A percentile compares a stretch with the other conserved stretches of the same genome.
Evolutionary conservation across 2,329 filamentous ascomycete genomes (phyloP).

Genomic region (Penicillium sclerotigenum): DNA sequence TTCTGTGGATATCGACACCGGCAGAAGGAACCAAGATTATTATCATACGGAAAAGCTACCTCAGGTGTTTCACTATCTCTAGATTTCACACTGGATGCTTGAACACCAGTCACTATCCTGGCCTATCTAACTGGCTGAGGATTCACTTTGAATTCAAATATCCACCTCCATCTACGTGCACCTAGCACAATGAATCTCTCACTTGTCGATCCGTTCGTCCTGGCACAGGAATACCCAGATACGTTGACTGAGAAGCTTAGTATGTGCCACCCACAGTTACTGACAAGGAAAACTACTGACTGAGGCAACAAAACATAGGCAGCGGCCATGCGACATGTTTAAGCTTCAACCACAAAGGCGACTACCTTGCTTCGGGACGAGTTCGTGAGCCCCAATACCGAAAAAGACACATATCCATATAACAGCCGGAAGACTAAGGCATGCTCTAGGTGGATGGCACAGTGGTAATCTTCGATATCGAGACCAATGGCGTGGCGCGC

Average conservation of each 20-base stretch:
- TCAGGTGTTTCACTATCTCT: not conserved
- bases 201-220: slow-evolving; percentile 67
- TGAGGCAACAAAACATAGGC: slow-evolving; percentile 36
- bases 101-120: slow-evolving; percentile 16
- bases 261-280: slow-evolving; percentile 33
- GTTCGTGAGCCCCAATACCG: slow-evolving; percentile 45
- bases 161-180: not conserved
- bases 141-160: not conserved
- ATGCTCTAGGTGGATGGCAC: slow-evolving; percentile 70
- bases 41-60: not conserved
- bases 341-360: slow-evolving; percentile 90
- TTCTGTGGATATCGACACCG: slow-evolving; percentile 1
- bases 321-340: slow-evolving; percentile 64
- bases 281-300: slow-evolving; percentile 10
- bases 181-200: slow-evolving; percentile 63
- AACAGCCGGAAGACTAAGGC: slow-evolving; percentile 9
- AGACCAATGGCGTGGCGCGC: slow-evolving; percentile 93
- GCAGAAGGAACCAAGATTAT: slow-evolving; percentile 4
- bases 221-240: slow-evolving; percentile 83
- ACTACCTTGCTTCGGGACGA: slow-evolving; percentile 89
- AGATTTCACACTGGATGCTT: slow-evolving; percentile 25
- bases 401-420: not conserved
- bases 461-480: slow-evolving; percentile 93
- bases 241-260: slow-evolving; percentile 84
- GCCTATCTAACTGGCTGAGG: slow-evolving; percentile 27